A percentile compares a stretch with the other conserved stretches of the same genome.
These are phyloP conservation scores for Fagus crenata DNA, from an alignment of 306 rosid genomes.

Conservation along the genomic window DNA sequence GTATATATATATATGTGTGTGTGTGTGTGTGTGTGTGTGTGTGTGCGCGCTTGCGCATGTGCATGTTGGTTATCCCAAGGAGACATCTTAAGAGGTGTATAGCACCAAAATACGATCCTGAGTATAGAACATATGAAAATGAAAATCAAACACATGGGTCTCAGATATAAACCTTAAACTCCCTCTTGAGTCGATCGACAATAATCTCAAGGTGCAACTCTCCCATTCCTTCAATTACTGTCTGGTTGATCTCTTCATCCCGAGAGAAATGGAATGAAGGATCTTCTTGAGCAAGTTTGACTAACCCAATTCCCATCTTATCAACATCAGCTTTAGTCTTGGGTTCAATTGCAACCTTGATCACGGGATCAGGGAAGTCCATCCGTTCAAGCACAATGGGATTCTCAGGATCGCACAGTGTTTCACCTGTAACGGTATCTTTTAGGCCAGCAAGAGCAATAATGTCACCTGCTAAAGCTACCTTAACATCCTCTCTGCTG, in stretches of 20 bases:
- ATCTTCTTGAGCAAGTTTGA: constrained; percentile 97
- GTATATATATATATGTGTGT: background rate
- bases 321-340: constrained; percentile 97
- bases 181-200: constrained; percentile 94
- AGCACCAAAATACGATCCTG: background rate
- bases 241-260: constrained; percentile 94
- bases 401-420: constrained; percentile 71
- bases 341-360: constrained; percentile 98
- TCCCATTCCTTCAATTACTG: constrained; percentile 99
- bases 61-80: background rate
- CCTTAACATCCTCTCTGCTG: constrained; percentile 95
- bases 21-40: background rate
- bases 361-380: constrained; percentile 99
- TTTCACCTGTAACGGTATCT: constrained; percentile 93
- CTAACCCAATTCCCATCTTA: constrained; percentile 85
- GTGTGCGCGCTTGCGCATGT: background rate
- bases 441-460: constrained; percentile 92
- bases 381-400: constrained; percentile 86
- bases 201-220: constrained; percentile 97
- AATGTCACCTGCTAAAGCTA: constrained; percentile 83
- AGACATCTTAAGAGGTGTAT: background rate
- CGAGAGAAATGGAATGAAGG: constrained; percentile 98
- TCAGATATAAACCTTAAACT: constrained; percentile 66
- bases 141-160: constrained; percentile 11
- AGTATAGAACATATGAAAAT: background rate